phyloP scores from a whole-genome alignment of 2,329 filamentous ascomycete species.

The Ophiocordyceps camponoti-leonardi region DNA sequence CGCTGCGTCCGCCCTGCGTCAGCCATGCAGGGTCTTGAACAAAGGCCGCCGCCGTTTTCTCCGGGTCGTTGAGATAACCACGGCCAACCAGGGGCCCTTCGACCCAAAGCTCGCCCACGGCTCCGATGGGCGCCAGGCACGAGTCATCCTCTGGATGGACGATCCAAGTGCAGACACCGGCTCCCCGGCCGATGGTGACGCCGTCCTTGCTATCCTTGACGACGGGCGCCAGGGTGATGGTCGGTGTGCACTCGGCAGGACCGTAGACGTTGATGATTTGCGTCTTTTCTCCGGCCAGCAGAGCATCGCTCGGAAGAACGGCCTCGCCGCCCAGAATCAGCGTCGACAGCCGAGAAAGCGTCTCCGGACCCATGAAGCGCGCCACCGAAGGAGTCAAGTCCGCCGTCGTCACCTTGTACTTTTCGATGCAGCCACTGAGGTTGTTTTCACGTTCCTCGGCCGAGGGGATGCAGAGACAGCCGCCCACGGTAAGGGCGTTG shows the following conservation, averaged over 20 bases:
- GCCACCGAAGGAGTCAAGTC: slow-evolving; percentile 7
- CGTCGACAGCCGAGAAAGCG: slow-evolving; percentile 3
- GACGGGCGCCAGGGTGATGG: not conserved
- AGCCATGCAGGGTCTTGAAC: slow-evolving; percentile 2
- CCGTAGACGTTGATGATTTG: slow-evolving; percentile 8
- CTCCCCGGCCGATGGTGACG: slow-evolving; percentile 2
- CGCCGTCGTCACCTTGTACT: slow-evolving; percentile 2
- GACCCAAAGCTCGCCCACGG: slow-evolving; percentile 6
- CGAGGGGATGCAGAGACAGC: slow-evolving; percentile 7
- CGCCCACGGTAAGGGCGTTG: slow-evolving; percentile 5
- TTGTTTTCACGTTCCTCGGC: slow-evolving; percentile 2
- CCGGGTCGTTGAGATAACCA: slow-evolving; percentile 5
- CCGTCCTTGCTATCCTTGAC: not conserved
- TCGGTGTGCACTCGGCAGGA: slow-evolving; percentile 6
- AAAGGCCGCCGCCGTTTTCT: slow-evolving; percentile 9
- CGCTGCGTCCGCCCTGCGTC: slow-evolving; percentile 1
- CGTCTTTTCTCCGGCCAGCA: slow-evolving; percentile 2
- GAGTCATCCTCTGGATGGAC: slow-evolving; percentile 3
- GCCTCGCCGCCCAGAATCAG: slow-evolving; percentile 6
- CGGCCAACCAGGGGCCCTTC: slow-evolving; percentile 7
- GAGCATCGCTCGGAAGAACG: slow-evolving; percentile 1
- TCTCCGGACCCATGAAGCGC: slow-evolving; percentile 2
- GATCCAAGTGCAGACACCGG: slow-evolving; percentile 5
- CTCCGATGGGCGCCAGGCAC: slow-evolving; percentile 4
- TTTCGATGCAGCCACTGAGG: slow-evolving; percentile 3